A percentile compares a stretch with the other conserved stretches of the same genome.
Evolutionary conservation across 768 basidiomycete species (phyloP).

Genomic region (Tubosaeta sp.): DNA sequence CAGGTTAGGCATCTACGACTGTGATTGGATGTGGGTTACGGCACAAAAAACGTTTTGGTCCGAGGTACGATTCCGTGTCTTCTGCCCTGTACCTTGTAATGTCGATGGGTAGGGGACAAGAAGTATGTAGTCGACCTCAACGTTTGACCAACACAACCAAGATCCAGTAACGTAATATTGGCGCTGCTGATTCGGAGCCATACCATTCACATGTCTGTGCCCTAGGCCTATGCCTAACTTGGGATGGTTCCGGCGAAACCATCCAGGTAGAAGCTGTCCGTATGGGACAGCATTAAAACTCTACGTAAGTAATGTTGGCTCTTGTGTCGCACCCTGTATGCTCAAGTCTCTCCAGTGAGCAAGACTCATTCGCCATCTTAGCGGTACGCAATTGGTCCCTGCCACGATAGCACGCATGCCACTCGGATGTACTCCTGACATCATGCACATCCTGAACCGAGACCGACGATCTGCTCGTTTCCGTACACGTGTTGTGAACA

Average conservation of each 20-base stretch:
- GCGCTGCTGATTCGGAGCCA: background rate
- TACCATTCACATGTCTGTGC: background rate
- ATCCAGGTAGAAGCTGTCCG: conserved; percentile 3
- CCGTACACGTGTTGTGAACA: background rate
- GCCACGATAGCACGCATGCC: background rate
- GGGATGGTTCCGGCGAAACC: background rate
- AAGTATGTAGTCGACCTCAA: background rate
- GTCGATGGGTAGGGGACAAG: background rate
- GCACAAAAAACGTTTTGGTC: background rate
- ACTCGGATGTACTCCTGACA: background rate
- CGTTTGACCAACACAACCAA: too few relatives aligned
- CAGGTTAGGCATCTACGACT: background rate
- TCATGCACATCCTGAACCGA: background rate
- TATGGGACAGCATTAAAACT: background rate
- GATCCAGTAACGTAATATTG: background rate
- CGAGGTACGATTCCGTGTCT: background rate
- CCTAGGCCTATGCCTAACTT: background rate
- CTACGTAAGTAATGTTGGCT: background rate
- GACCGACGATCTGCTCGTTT: background rate
- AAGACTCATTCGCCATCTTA: background rate
- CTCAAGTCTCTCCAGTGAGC: background rate
- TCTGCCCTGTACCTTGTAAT: background rate
- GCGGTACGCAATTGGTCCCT: background rate
- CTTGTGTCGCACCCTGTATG: background rate
- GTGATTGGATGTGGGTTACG: background rate